phyloP scores from a whole-genome alignment of 1,139 yeast species.

The Pichia sp. region DNA sequence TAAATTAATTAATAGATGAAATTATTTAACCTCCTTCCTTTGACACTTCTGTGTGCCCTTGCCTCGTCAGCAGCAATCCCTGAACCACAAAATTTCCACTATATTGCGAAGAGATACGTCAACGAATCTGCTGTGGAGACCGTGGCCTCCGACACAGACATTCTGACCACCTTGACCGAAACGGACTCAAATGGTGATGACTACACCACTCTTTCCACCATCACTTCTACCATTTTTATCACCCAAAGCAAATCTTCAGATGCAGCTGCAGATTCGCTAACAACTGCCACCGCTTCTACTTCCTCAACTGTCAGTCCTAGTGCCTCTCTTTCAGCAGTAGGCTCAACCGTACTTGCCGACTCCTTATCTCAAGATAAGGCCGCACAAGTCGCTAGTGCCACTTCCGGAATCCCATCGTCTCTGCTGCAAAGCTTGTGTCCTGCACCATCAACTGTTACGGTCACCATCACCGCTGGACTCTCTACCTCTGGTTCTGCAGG shows the following conservation, averaged over 20 bases:
- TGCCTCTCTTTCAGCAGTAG: too few relatives aligned
- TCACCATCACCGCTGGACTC: slow-evolving; percentile 20
- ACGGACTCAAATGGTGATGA: slow-evolving; percentile 16
- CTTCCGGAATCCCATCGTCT: slow-evolving; percentile 11
- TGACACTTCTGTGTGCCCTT: slow-evolving; percentile 13
- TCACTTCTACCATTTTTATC: slow-evolving; percentile 28
- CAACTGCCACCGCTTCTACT: slow-evolving; percentile 8
- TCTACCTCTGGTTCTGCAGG: neutral
- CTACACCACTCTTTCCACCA: slow-evolving; percentile 30
- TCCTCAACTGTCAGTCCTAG: neutral
- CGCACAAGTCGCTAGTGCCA: slow-evolving; percentile 4
- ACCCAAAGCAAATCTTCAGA: slow-evolving; percentile 21
- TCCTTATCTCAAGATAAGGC: slow-evolving; percentile 6
- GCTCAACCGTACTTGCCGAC: too few relatives aligned
- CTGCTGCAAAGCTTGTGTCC: slow-evolving; percentile 13
- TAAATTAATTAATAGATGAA: slow-evolving; percentile 10
- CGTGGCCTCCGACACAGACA: slow-evolving; percentile 2
- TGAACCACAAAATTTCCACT: slow-evolving; percentile 13
- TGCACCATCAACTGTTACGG: slow-evolving; percentile 21
- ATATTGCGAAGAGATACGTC: slow-evolving; percentile 23
- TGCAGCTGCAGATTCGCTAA: slow-evolving; percentile 6
- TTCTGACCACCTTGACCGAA: slow-evolving; percentile 7
- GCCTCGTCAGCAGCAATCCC: slow-evolving; percentile 20
- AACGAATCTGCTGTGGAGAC: slow-evolving; percentile 20
- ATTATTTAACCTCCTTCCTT: neutral